Evolutionary conservation across 2,329 filamentous ascomycete genomes (phyloP).

Genomic region (Diplodia mutila): DNA sequence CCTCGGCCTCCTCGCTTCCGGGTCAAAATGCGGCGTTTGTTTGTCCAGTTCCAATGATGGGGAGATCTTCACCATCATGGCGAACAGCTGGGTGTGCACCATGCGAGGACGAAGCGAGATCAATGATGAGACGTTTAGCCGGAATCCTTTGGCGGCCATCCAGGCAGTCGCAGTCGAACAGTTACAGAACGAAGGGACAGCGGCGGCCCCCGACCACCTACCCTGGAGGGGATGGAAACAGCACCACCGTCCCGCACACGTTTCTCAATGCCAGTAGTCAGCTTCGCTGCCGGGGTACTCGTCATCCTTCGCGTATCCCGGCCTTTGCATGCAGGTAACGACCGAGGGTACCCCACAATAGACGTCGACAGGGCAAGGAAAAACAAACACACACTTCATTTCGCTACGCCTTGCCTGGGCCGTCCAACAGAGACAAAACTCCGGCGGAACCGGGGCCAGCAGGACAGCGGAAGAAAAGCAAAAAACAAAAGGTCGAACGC

Average conservation of each 20-base stretch:
- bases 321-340: conserved; percentile 4
- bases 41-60: not conserved
- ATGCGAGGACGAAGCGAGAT: not conserved
- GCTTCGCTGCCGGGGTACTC: conserved; percentile 1
- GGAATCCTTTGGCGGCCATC: not conserved
- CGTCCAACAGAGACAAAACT: not conserved
- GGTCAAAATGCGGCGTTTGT: not conserved
- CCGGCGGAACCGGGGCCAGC: not conserved
- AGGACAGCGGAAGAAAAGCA: conserved; percentile 4
- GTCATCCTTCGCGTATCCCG: conserved; percentile 17
- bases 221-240: not conserved
- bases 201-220: conserved; percentile 4
- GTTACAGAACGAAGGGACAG: not conserved
- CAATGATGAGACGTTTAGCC: conserved; percentile 1
- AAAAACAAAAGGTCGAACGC: not conserved
- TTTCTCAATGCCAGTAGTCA: conserved; percentile 3
- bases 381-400: not conserved
- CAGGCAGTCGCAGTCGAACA: not conserved
- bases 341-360: conserved; percentile 8
- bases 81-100: not conserved
- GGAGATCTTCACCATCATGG: not conserved
- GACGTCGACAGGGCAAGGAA: not conserved
- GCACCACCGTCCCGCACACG: conserved; percentile 8
- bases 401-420: conserved; percentile 3
- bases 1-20: not conserved